These are phyloP conservation scores for Naegleria lovaniensis DNA, from an alignment of 208 protist species.

Conservation along the genomic window DNA sequence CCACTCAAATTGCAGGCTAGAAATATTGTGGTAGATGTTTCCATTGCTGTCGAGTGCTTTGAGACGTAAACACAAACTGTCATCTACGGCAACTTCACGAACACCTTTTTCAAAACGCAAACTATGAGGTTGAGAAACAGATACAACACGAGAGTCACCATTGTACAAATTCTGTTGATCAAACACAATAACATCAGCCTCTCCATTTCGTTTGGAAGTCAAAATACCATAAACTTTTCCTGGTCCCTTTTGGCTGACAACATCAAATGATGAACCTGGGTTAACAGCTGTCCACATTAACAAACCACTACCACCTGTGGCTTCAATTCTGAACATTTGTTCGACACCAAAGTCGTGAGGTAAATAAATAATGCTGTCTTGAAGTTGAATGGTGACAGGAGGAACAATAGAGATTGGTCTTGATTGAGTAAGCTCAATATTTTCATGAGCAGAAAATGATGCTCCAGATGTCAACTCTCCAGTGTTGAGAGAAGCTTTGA, in stretches of 20 bases:
- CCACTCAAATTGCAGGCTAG: not conserved
- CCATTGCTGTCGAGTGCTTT: not conserved
- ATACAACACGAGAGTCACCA: not conserved
- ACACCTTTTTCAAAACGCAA: not conserved
- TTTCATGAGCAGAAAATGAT: not conserved
- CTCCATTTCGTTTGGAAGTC: not conserved
- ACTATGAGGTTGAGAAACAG: not conserved
- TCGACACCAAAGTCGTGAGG: not conserved
- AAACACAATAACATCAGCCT: not conserved
- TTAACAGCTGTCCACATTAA: not conserved
- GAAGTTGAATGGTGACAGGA: not conserved
- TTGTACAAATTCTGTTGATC: not conserved
- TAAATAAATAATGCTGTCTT: not conserved
- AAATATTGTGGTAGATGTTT: not conserved
- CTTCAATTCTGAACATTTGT: not conserved
- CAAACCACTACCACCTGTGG: not conserved
- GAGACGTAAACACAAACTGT: not conserved
- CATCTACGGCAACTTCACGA: not conserved
- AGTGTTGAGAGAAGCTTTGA: not conserved
- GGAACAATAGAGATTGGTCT: not conserved
- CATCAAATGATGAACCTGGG: not conserved
- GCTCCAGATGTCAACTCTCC: not conserved
- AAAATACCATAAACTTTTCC: not conserved
- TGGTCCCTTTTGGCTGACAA: not conserved
- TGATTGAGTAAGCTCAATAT: not conserved